These are phyloP conservation scores for Edaphochlamys debaryana DNA, from an alignment of 139 green algal genomes.

Conservation along the genomic window DNA sequence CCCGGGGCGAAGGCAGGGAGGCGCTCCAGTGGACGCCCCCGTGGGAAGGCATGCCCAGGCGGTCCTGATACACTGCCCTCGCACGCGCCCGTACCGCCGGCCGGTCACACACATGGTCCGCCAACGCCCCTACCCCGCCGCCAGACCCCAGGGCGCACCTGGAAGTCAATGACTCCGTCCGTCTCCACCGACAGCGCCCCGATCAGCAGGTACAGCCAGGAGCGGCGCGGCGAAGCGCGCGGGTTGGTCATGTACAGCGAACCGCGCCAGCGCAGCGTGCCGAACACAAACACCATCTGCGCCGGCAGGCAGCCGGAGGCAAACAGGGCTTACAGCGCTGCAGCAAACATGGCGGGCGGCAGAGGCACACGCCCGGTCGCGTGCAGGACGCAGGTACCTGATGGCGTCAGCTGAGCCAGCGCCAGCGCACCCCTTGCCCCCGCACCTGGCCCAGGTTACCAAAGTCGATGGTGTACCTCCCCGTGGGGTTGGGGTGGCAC, in stretches of 20 bases:
- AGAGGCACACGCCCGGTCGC: too few relatives aligned
- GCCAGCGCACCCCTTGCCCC: not conserved
- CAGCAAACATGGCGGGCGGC: too few relatives aligned
- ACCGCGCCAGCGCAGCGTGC: slow-evolving; percentile 43
- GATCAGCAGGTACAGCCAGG: slow-evolving; percentile 50
- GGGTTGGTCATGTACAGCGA: slow-evolving; percentile 47
- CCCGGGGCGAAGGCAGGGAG: too few relatives aligned
- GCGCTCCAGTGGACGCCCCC: too few relatives aligned
- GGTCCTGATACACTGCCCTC: too few relatives aligned
- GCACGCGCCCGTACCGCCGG: too few relatives aligned
- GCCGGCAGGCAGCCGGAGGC: not conserved
- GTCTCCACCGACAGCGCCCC: slow-evolving; percentile 51
- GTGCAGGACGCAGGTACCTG: not conserved
- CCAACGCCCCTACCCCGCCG: too few relatives aligned
- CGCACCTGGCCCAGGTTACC: slow-evolving; percentile 33
- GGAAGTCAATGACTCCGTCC: slow-evolving; percentile 49
- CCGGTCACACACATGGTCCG: too few relatives aligned
- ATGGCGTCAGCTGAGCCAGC: not conserved
- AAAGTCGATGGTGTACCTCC: slow-evolving; percentile 29
- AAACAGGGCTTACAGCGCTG: not conserved
- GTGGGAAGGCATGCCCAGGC: too few relatives aligned
- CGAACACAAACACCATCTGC: slow-evolving; percentile 56
- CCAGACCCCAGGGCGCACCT: too few relatives aligned
- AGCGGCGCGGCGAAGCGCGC: slow-evolving; percentile 31
- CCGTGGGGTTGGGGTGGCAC: slow-evolving; percentile 28